phyloP scores from a whole-genome alignment of 1,284 basidiomycete species.

The Acaromyces ingoldii region DNA sequence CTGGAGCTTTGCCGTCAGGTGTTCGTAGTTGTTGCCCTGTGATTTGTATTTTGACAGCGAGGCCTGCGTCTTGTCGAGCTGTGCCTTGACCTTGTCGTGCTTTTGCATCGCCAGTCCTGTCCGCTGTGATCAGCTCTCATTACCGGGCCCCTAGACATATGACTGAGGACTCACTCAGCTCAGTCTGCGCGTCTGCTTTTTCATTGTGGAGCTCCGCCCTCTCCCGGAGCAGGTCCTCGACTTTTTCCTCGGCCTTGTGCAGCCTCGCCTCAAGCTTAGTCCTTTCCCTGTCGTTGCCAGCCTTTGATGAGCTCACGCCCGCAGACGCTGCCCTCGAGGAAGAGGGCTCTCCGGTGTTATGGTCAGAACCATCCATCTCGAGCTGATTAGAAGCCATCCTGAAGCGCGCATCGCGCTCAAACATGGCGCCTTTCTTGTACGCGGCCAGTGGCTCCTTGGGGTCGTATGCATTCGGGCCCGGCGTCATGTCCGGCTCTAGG shows the following conservation, averaged over 20 bases:
- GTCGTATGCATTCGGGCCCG: conserved; percentile 6
- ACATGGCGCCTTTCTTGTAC: not conserved
- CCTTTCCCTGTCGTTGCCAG: not conserved
- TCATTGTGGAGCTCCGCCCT: not conserved
- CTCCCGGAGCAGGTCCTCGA: not conserved
- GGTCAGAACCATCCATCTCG: too few relatives aligned
- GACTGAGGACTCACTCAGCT: not conserved
- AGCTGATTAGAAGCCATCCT: too few relatives aligned
- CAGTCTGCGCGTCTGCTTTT: not conserved
- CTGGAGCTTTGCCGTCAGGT: not conserved
- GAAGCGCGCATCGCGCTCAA: not conserved
- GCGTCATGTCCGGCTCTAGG: too few relatives aligned
- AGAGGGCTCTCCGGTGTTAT: too few relatives aligned
- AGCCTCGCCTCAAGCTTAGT: not conserved
- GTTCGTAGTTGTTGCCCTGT: too few relatives aligned
- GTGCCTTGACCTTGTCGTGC: not conserved
- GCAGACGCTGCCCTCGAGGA: too few relatives aligned
- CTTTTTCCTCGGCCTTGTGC: not conserved
- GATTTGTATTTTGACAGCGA: not conserved
- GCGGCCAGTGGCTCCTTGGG: not conserved
- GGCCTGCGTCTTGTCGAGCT: not conserved
- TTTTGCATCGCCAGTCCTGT: not conserved
- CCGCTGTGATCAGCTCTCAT: not conserved
- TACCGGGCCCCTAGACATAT: not conserved
- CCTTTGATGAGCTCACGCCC: too few relatives aligned